phyloP scores from a whole-genome alignment of 257 asterid species.

The Verbena officinalis region DNA sequence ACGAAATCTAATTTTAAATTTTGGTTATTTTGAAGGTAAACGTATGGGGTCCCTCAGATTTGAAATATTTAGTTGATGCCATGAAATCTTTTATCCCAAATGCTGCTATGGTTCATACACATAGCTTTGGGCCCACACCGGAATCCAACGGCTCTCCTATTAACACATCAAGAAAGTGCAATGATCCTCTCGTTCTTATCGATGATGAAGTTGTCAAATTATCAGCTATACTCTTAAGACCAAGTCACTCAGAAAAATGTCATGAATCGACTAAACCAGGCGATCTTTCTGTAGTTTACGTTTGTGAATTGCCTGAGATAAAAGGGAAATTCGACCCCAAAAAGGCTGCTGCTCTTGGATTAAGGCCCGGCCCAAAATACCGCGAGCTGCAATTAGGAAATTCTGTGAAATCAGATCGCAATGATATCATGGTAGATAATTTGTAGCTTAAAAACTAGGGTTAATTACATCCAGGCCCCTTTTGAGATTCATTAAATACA shows the following conservation, averaged over 20 bases:
- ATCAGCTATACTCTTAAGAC: conserved; percentile 78
- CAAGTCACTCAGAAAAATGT: conserved; percentile 37
- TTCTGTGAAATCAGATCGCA: conserved; percentile 74
- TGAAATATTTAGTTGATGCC: conserved; percentile 79
- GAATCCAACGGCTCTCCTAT: conserved; percentile 42
- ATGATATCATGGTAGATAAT: conserved; percentile 64
- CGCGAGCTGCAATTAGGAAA: conserved; percentile 85
- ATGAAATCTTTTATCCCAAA: conserved; percentile 88
- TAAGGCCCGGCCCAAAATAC: conserved; percentile 84
- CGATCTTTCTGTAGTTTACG: conserved; percentile 76
- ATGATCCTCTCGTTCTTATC: conserved; percentile 64
- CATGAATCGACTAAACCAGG: conserved; percentile 53
- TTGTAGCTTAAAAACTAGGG: conserved; percentile 15
- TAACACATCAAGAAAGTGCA: conserved; percentile 32
- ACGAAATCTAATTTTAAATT: conserved; percentile 19
- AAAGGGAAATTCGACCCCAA: conserved; percentile 85
- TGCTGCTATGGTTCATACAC: conserved; percentile 90
- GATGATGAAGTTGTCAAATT: conserved; percentile 89
- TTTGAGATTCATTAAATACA: no score
- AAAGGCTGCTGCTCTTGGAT: conserved; percentile 82
- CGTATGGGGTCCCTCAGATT: conserved; percentile 95
- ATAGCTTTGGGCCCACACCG: conserved; percentile 70
- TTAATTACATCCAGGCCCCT: no score
- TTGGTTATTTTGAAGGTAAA: conserved; percentile 60
- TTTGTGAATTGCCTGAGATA: conserved; percentile 90